Evolutionary conservation across 495 filamentous ascomycete genomes (phyloP).

Genomic region (Talaromyces thailandensis): DNA sequence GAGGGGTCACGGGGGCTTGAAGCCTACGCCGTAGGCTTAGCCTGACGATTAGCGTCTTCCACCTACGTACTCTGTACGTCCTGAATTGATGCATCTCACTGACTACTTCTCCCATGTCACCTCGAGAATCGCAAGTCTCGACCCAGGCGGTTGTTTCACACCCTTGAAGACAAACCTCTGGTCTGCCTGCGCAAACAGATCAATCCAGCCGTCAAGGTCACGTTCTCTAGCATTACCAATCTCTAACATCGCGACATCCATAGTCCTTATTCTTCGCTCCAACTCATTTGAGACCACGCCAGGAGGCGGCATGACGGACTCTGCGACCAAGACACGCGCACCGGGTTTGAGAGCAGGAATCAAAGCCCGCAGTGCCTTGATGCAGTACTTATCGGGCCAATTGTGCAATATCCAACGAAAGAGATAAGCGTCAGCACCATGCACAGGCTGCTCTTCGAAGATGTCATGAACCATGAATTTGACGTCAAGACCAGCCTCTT

Average conservation of each 20-base stretch:
- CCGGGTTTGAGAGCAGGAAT: constrained; percentile 48
- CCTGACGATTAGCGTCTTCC: no score
- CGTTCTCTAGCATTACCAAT: constrained; percentile 29
- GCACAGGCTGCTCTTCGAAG: constrained; percentile 42
- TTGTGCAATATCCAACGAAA: constrained; percentile 53
- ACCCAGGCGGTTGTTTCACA: constrained; percentile 1
- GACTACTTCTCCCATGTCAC: neutral
- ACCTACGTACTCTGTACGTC: no score
- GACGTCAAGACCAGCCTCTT: constrained; percentile 40
- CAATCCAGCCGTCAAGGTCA: constrained; percentile 27
- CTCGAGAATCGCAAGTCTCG: neutral
- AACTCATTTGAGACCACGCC: constrained; percentile 2
- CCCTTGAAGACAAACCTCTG: constrained; percentile 1
- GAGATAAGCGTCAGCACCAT: constrained; percentile 47
- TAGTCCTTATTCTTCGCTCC: constrained; percentile 4
- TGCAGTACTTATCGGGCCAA: constrained; percentile 49
- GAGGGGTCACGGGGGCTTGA: no score
- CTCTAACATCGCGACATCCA: constrained; percentile 31
- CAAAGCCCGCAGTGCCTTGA: constrained; percentile 42
- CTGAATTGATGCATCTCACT: no score
- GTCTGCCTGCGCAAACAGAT: constrained; percentile 1
- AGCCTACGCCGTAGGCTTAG: no score
- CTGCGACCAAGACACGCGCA: constrained; percentile 39
- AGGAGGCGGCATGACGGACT: constrained; percentile 24
- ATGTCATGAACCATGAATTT: constrained; percentile 51